Evolutionary conservation across 2,329 filamentous ascomycete genomes (phyloP).

Genomic region (Aspergillus sp.): DNA sequence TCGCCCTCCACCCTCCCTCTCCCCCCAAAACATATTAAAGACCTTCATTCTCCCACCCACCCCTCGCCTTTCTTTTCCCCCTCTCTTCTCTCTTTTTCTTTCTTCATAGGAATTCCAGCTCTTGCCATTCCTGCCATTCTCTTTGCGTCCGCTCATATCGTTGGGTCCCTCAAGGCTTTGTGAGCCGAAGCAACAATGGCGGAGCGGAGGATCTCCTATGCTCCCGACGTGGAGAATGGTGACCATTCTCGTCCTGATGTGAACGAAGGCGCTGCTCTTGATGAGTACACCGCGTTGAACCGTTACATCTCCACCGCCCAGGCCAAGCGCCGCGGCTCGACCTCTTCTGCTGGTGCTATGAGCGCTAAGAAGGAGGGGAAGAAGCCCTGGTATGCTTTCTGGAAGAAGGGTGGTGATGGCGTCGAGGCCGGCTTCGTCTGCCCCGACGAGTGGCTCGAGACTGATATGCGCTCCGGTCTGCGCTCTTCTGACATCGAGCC

Average conservation of each 20-base stretch:
- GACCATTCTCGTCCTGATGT: constrained; percentile 35
- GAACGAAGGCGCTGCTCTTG: constrained; percentile 36
- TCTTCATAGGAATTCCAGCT: constrained; percentile 38
- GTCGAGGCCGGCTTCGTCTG: constrained; percentile 43
- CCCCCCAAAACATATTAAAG: constrained; percentile 34
- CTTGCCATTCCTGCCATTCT: constrained; percentile 36
- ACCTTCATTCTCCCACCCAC: constrained; percentile 30
- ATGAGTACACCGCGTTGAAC: constrained; percentile 66
- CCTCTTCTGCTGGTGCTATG: constrained; percentile 43
- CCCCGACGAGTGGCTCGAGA: constrained; percentile 68
- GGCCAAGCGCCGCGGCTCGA: constrained; percentile 54
- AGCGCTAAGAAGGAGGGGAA: constrained; percentile 45
- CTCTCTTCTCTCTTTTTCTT: constrained; percentile 17
- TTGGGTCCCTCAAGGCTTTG: constrained; percentile 36
- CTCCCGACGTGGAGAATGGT: constrained; percentile 44
- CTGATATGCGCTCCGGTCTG: constrained; percentile 66
- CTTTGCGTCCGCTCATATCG: constrained; percentile 35
- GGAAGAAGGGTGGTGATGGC: constrained; percentile 32
- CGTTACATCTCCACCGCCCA: constrained; percentile 67
- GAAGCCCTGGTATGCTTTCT: constrained; percentile 61
- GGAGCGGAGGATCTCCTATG: constrained; percentile 46
- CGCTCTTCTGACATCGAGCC: constrained; percentile 58
- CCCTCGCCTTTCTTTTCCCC: constrained; percentile 15
- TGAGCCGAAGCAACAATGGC: constrained; percentile 44
- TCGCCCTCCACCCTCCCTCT: constrained; percentile 17